A percentile compares a stretch with the other conserved stretches of the same genome.
phyloP scores from a whole-genome alignment of 306 rosid genomes.

The Cicer judaicum region DNA sequence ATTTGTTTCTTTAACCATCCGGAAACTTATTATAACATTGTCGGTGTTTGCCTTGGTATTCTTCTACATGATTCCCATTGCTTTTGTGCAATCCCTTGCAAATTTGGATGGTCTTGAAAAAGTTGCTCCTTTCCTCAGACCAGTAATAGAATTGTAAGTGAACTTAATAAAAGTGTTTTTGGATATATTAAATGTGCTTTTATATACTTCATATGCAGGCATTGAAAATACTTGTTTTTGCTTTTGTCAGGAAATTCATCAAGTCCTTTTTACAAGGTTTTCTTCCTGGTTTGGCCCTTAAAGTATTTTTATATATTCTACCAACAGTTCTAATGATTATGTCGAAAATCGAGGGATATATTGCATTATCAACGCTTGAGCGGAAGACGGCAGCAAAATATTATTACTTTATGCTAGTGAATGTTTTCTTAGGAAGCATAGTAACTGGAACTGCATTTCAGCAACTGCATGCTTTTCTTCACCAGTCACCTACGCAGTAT shows the following conservation, averaged over 20 bases:
- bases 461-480: slow-evolving; percentile 92
- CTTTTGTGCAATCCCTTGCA: slow-evolving; percentile 97
- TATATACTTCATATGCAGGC: too few relatives aligned
- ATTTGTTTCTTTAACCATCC: slow-evolving; percentile 81
- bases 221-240: neutral
- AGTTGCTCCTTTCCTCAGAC: slow-evolving; percentile 97
- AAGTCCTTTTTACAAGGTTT: slow-evolving; percentile 99
- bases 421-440: slow-evolving; percentile 97
- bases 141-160: slow-evolving; percentile 92
- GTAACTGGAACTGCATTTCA: slow-evolving; percentile 93
- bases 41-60: slow-evolving; percentile 87
- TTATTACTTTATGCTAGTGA: slow-evolving; percentile 92
- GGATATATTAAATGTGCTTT: slow-evolving; percentile 11
- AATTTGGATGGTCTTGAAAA: slow-evolving; percentile 97
- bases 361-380: slow-evolving; percentile 78
- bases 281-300: slow-evolving; percentile 99
- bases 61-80: slow-evolving; percentile 98
- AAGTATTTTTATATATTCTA: slow-evolving; percentile 82
- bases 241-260: slow-evolving; percentile 76
- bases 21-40: slow-evolving; percentile 69
- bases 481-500: slow-evolving; percentile 92
- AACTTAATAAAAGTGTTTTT: slow-evolving; percentile 23
- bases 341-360: slow-evolving; percentile 95
- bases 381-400: slow-evolving; percentile 83
- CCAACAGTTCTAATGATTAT: slow-evolving; percentile 91